phyloP scores from a whole-genome alignment of 225 moss, liverwort and hornwort genomes.

The Straminergon stramineum region DNA sequence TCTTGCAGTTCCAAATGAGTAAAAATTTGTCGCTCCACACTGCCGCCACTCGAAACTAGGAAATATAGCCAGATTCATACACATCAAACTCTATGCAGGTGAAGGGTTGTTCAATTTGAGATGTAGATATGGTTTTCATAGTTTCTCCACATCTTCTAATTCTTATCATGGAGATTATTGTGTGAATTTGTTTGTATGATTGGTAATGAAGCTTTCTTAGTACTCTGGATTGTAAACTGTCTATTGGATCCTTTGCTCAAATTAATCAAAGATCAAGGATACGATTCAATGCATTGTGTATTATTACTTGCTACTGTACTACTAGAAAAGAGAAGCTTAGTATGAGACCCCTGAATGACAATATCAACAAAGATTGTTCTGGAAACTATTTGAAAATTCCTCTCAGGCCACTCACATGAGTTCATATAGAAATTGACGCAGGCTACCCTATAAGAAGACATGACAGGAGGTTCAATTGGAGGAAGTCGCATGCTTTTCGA shows the following conservation, averaged over 20 bases:
- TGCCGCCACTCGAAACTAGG: not conserved
- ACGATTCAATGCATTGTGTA: not conserved
- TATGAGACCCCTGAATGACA: not conserved
- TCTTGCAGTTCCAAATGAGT: not conserved
- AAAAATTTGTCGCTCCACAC: not conserved
- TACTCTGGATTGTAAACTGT: not conserved
- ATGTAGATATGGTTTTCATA: not conserved
- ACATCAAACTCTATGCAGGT: not conserved
- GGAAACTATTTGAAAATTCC: not conserved
- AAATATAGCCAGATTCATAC: not conserved
- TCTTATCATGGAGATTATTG: not conserved
- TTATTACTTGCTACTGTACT: not conserved
- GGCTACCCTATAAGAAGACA: not conserved
- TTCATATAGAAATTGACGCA: not conserved
- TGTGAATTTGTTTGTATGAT: not conserved
- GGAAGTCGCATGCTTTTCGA: not conserved
- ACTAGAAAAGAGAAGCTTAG: not conserved
- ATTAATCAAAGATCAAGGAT: not conserved
- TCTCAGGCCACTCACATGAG: not conserved
- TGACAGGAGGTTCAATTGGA: not conserved
- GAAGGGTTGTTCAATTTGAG: not conserved
- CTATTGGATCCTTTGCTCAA: not conserved
- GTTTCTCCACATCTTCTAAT: not conserved
- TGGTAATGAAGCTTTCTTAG: not conserved
- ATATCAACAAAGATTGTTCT: not conserved